Evolutionary conservation across 257 asterid species (phyloP).

Genomic region (Nemophila menziesii): DNA sequence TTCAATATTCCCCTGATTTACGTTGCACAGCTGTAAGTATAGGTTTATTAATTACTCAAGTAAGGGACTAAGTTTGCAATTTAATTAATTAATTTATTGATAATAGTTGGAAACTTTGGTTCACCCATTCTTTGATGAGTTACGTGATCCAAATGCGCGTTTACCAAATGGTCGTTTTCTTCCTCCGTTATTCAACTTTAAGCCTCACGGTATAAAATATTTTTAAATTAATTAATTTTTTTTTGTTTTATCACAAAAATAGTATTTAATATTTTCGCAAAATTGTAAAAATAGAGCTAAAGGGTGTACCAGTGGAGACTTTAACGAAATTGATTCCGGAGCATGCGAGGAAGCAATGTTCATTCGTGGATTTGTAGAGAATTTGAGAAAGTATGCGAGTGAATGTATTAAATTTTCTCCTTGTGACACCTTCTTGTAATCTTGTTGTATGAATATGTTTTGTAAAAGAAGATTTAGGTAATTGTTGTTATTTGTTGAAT

Average conservation of each 20-base stretch:
- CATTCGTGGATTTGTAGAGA: slow-evolving; percentile 29
- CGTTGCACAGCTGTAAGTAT: slow-evolving; percentile 48
- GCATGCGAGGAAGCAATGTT: slow-evolving; percentile 73
- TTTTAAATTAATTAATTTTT: neutral
- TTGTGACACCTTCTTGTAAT: slow-evolving; percentile 5
- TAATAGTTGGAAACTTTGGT: slow-evolving; percentile 45
- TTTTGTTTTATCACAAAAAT: neutral
- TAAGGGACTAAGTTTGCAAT: too few species aligned
- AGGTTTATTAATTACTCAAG: too few species aligned
- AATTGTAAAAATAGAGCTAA: slow-evolving; percentile 61
- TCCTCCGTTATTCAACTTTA: slow-evolving; percentile 50
- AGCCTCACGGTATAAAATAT: slow-evolving; percentile 36
- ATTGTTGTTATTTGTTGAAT: slow-evolving; percentile 10
- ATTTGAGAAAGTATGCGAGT: slow-evolving; percentile 7
- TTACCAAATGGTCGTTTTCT: slow-evolving; percentile 48
- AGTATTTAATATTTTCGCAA: neutral
- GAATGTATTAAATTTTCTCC: slow-evolving; percentile 5
- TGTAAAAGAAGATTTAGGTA: slow-evolving; percentile 23
- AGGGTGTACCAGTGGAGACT: slow-evolving; percentile 57
- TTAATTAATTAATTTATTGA: slow-evolving; percentile 1
- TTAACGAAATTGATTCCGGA: slow-evolving; percentile 60
- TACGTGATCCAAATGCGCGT: slow-evolving; percentile 42
- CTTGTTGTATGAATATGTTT: slow-evolving; percentile 4
- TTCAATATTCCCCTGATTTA: slow-evolving; percentile 50
- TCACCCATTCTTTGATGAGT: slow-evolving; percentile 45